Conservation (phyloP, 805 yeast species). For the Jamesozyma spencerorum region DNA sequence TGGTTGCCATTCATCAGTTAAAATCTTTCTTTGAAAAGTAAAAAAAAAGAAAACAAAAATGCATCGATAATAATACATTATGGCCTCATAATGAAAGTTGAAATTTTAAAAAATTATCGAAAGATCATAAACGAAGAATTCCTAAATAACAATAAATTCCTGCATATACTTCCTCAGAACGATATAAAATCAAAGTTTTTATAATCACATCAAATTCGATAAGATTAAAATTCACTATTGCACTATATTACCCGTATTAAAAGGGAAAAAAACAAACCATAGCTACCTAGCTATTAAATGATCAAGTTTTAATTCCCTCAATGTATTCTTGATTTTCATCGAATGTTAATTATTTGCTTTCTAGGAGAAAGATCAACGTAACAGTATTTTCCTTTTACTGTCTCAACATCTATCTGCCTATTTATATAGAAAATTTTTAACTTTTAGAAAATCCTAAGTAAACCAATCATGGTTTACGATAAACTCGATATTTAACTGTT, state of each 20-base stretch:
- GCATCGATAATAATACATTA: slow-evolving; percentile 17
- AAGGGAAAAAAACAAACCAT: background rate
- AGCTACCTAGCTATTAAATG: slow-evolving; percentile 1
- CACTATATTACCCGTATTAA: background rate
- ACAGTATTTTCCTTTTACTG: too few relatives aligned
- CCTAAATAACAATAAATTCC: slow-evolving; percentile 54
- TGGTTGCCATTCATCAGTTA: slow-evolving; percentile 33
- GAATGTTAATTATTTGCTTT: too few relatives aligned
- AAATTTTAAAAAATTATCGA: slow-evolving; percentile 3
- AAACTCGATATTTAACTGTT: too few relatives aligned
- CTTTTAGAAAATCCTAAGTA: too few relatives aligned
- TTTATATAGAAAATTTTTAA: too few relatives aligned
- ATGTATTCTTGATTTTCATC: too few relatives aligned
- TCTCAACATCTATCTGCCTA: too few relatives aligned
- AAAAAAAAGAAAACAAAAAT: background rate
- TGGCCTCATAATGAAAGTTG: slow-evolving; percentile 21
- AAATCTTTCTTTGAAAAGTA: background rate
- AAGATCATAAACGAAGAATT: slow-evolving; percentile 70
- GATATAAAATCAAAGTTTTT: slow-evolving; percentile 28
- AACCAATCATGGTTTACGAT: too few relatives aligned
- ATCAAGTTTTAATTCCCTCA: background rate
- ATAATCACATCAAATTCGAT: slow-evolving; percentile 16
- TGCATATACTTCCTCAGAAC: slow-evolving; percentile 71
- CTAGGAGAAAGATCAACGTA: too few relatives aligned
- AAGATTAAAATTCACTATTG: background rate